These are phyloP conservation scores for Calocybe cyanea DNA, from an alignment of 768 basidiomycete species.

Conservation along the genomic window DNA sequence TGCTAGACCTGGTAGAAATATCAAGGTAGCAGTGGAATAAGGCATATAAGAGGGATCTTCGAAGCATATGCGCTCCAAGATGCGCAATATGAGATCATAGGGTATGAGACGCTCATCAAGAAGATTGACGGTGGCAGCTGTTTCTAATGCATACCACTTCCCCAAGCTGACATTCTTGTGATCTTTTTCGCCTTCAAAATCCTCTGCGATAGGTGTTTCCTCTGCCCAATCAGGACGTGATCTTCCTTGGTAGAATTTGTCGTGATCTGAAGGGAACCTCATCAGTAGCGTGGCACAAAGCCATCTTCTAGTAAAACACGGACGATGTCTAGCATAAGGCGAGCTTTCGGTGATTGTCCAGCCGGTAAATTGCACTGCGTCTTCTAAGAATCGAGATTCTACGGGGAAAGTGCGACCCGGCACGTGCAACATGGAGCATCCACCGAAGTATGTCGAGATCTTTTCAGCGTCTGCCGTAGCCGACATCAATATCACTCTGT, in stretches of 20 bases:
- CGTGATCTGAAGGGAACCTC: slow-evolving; percentile 41
- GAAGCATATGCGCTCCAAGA: slow-evolving; percentile 84
- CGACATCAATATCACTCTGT: slow-evolving; percentile 91
- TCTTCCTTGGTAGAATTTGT: slow-evolving; percentile 63
- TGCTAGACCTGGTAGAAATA: slow-evolving; percentile 94
- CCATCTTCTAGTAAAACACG: slow-evolving; percentile 19
- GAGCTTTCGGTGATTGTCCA: slow-evolving; percentile 82
- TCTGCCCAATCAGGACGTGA: slow-evolving; percentile 76
- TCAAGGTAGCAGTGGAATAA: slow-evolving; percentile 77
- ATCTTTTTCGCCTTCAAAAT: slow-evolving; percentile 58
- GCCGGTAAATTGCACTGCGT: slow-evolving; percentile 76
- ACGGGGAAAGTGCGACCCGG: slow-evolving; percentile 97
- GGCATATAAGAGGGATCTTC: slow-evolving; percentile 43
- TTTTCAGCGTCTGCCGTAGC: slow-evolving; percentile 93
- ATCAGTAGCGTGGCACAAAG: slow-evolving; percentile 1
- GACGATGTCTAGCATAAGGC: slow-evolving; percentile 72
- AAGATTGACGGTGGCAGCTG: slow-evolving; percentile 74
- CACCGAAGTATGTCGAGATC: slow-evolving; percentile 85
- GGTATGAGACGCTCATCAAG: slow-evolving; percentile 87
- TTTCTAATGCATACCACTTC: slow-evolving; percentile 76
- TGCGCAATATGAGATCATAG: slow-evolving; percentile 81
- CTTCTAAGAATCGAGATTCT: slow-evolving; percentile 80
- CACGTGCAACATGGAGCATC: slow-evolving; percentile 78
- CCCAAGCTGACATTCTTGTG: slow-evolving; percentile 52
- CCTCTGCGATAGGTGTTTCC: slow-evolving; percentile 54